phyloP scores from a whole-genome alignment of 2,329 filamentous ascomycete species.

The Orbilia blumenaviensis region DNA sequence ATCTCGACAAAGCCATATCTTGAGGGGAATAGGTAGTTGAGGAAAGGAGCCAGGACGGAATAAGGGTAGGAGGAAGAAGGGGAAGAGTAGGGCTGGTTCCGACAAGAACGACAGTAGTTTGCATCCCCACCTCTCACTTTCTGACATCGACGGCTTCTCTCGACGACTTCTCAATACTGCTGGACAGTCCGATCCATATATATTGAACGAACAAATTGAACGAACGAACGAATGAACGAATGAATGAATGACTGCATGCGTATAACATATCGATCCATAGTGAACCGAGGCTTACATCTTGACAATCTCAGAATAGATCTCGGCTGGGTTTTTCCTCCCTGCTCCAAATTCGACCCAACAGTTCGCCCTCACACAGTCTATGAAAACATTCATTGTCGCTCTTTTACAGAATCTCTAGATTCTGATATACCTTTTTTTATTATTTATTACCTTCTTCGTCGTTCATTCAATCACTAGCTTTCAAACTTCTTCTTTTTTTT shows the following conservation, averaged over 20 bases:
- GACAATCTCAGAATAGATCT: conserved; percentile 32
- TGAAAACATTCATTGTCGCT: conserved; percentile 37
- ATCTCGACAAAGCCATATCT: no score
- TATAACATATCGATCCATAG: not conserved
- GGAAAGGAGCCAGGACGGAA: no score
- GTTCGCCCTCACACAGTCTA: not conserved
- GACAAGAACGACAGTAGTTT: not conserved
- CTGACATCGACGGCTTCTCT: not conserved
- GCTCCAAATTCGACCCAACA: conserved; percentile 18
- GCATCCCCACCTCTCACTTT: not conserved
- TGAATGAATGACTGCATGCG: not conserved
- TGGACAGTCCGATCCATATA: no score
- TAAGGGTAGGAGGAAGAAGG: not conserved
- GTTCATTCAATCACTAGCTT: conserved; percentile 24
- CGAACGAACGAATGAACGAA: not conserved
- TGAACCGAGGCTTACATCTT: conserved; percentile 21
- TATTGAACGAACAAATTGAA: no score
- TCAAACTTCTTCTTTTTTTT: conserved; percentile 2
- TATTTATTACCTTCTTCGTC: conserved; percentile 7
- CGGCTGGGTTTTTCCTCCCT: conserved; percentile 31
- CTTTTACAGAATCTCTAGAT: conserved; percentile 33
- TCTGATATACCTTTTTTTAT: not conserved
- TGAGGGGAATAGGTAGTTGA: no score
- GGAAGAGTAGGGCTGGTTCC: not conserved
- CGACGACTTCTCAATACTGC: not conserved